Evolutionary conservation across 768 basidiomycete species (phyloP), one percentile per base, ranked within the genome.

Genomic region (Postia placenta): DNA sequence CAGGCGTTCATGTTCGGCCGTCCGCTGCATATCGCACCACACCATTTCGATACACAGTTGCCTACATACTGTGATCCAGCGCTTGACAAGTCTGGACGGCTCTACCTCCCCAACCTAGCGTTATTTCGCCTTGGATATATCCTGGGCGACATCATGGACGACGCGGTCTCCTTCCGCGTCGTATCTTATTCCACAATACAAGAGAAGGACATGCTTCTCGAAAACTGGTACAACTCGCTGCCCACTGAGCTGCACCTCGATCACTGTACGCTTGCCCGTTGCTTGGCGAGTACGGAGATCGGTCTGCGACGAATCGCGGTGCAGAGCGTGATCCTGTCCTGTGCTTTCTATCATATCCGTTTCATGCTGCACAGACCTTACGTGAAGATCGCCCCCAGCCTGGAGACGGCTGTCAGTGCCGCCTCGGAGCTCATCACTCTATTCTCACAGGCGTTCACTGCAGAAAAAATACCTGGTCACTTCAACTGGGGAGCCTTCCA

Each of bases 1-100:
- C 87, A 91, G 62, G 85, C 87, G 0, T 91, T 92, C 67, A 77
- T 89, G 76, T 87, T 92, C 63, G 90, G 89, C 14, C 75, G 89
- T 19, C 89, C 89, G 2, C 68, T 86, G 27, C 70, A 76, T 24
- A 82, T 92, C 48, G 80, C 85, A 3, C 83, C 87, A 3, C 83
- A 89, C 61, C 88, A 90, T 64, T 92, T 87, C 62, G 87, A 91
- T 62, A 91, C 88, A 0, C 82, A 79, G 54, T 69, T 89, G 14
- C 89, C 89, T 25, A 79, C 81, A 0, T 74, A 80, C 49, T 80
- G 78, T 57, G 81, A 86, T 52, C 75, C 83, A 3, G 69, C 74
- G 5, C 58, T 83, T 15, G 84, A 87, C 57, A 79, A 79, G 53
- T 72, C 74, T 2, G 79, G 79, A 2, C 79, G 85, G 11, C 66